These are phyloP conservation scores for Ustilaginoidea virens DNA, from an alignment of 2,329 filamentous ascomycete genomes.

Conservation along the genomic window DNA sequence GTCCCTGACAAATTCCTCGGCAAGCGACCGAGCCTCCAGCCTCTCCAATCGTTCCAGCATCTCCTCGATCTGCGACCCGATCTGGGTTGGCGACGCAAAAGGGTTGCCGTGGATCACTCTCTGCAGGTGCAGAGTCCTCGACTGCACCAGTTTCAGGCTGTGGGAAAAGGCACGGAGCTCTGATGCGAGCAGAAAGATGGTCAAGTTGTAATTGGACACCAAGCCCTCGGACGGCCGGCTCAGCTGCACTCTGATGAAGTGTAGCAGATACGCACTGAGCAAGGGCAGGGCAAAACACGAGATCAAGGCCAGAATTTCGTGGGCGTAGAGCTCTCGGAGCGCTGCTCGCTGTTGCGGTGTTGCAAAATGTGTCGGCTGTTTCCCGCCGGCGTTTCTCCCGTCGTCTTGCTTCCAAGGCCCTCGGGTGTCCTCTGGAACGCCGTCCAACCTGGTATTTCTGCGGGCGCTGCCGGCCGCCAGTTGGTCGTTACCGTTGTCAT, in stretches of 20 bases:
- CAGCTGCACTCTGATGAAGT: constrained; percentile 65
- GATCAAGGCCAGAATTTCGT: constrained; percentile 60
- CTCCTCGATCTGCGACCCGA: constrained; percentile 32
- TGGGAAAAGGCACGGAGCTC: constrained; percentile 76
- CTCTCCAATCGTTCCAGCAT: constrained; percentile 52
- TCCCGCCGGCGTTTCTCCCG: too few species aligned
- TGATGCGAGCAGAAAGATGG: constrained; percentile 74
- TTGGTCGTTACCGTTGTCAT: constrained; percentile 1
- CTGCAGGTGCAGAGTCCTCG: constrained; percentile 69
- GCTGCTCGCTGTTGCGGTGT: constrained; percentile 22
- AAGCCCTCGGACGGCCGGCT: constrained; percentile 73
- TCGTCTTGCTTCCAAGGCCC: background rate
- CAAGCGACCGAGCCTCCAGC: constrained; percentile 40
- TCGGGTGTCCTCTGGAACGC: constrained; percentile 11
- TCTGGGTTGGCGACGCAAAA: constrained; percentile 16
- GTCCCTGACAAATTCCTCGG: constrained; percentile 10
- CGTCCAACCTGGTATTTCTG: constrained; percentile 29
- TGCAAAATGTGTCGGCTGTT: too few species aligned
- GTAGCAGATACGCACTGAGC: constrained; percentile 69
- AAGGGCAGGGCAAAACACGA: constrained; percentile 70
- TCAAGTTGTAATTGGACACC: constrained; percentile 84
- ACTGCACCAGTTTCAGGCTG: constrained; percentile 63
- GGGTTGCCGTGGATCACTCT: constrained; percentile 46
- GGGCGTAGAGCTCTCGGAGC: constrained; percentile 49
- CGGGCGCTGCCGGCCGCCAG: constrained; percentile 20